Percentiles rank a stretch among this genome's conserved stretches.
Conservation (phyloP, 257 asterid species). For the Oldenlandia corymbosa region DNA sequence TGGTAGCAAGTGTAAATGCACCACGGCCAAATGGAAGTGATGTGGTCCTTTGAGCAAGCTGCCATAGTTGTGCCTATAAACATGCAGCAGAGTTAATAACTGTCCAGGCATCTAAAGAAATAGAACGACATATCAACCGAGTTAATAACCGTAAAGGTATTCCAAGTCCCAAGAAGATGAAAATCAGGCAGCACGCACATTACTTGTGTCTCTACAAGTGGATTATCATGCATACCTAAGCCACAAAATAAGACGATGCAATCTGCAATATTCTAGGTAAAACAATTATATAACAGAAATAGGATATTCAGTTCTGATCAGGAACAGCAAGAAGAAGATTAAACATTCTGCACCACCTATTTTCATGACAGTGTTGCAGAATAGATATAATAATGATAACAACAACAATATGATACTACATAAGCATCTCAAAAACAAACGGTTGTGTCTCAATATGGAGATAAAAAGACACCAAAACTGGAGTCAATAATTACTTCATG, state of each 20-base stretch:
- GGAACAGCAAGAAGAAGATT: not conserved
- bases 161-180: not conserved
- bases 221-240: not conserved
- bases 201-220: not conserved
- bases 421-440: no score
- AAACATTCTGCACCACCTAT: not conserved
- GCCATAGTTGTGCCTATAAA: slow-evolving; percentile 89
- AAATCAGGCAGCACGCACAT: not conserved
- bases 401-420: no score
- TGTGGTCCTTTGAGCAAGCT: slow-evolving; percentile 97
- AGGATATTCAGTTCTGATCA: not conserved
- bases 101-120: not conserved
- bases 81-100: no score
- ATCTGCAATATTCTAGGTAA: not conserved
- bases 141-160: no score
- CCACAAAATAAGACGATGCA: not conserved
- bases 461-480: no score
- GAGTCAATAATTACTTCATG: not conserved
- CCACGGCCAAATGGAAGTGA: slow-evolving; percentile 99
- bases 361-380: not conserved
- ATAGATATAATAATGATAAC: no score
- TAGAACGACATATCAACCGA: not conserved
- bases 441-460: no score
- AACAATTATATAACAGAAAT: no score
- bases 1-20: slow-evolving; percentile 92